phyloP scores from a whole-genome alignment of 192 early-diverging fungal species.

The Phlyctochytrium bullatum region DNA sequence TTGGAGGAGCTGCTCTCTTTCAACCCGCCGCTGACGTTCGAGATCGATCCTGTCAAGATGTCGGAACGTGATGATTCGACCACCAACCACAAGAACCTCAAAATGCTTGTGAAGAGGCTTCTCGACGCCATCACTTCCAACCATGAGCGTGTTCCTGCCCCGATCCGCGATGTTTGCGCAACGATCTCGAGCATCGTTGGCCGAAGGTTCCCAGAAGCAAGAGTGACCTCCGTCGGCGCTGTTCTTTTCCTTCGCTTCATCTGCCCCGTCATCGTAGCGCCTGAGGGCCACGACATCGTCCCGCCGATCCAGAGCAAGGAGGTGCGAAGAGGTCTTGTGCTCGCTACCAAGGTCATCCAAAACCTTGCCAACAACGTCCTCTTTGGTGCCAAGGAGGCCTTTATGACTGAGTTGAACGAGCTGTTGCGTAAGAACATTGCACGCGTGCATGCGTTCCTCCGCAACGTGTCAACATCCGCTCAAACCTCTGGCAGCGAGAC shows the following conservation, averaged over 20 bases:
- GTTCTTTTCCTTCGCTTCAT: slow-evolving; percentile 96
- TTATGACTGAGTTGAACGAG: slow-evolving; percentile 89
- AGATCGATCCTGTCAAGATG: slow-evolving; percentile 82
- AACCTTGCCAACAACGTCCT: slow-evolving; percentile 94
- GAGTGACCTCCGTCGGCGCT: slow-evolving; percentile 84
- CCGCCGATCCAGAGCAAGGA: slow-evolving; percentile 62
- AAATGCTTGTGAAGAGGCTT: slow-evolving; percentile 69
- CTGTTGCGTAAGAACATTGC: slow-evolving; percentile 80
- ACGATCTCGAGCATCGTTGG: slow-evolving; percentile 75
- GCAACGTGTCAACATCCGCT: slow-evolving; percentile 61
- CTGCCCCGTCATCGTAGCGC: slow-evolving; percentile 92
- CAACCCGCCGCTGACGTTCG: slow-evolving; percentile 75
- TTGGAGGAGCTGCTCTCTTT: slow-evolving; percentile 66
- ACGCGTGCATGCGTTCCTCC: slow-evolving; percentile 75
- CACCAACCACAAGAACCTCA: slow-evolving; percentile 77
- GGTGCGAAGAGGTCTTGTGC: slow-evolving; percentile 79
- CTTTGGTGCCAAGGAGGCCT: slow-evolving; percentile 93
- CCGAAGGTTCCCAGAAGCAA: slow-evolving; percentile 79
- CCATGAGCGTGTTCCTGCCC: slow-evolving; percentile 61
- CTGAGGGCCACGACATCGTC: slow-evolving; percentile 78
- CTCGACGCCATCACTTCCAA: slow-evolving; percentile 84
- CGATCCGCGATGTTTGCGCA: slow-evolving; percentile 79
- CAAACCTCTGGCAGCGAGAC: neutral
- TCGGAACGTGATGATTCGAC: slow-evolving; percentile 61
- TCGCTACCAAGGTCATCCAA: slow-evolving; percentile 94